Conservation (phyloP, 139 green algal genomes). For the Astrephomene gubernaculifera region DNA sequence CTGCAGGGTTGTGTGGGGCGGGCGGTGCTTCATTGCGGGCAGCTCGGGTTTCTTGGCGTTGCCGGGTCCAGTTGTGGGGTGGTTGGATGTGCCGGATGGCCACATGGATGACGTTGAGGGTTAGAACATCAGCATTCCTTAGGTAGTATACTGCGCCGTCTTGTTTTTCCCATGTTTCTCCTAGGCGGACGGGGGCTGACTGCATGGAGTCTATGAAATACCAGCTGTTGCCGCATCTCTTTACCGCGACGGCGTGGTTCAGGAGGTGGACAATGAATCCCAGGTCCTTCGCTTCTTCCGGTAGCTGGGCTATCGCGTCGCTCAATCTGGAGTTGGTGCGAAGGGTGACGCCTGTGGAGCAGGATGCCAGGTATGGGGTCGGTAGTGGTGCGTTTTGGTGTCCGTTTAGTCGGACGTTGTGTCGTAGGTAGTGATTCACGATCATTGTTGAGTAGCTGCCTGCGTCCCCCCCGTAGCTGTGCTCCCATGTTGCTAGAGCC, state of each 20-base stretch:
- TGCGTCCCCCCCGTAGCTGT: neutral
- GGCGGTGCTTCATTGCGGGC: too few species aligned
- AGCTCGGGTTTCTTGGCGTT: neutral
- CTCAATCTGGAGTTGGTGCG: neutral
- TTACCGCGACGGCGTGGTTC: neutral
- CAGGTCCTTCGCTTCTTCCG: neutral
- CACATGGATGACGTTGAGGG: neutral
- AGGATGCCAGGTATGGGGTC: neutral
- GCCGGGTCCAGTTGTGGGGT: neutral
- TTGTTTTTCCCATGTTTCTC: neutral
- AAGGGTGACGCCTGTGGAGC: neutral
- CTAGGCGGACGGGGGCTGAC: neutral
- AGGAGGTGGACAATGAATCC: neutral
- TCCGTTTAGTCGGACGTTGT: neutral
- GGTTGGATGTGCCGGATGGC: neutral
- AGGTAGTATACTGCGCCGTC: neutral
- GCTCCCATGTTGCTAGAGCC: neutral
- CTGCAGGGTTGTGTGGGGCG: too few species aligned
- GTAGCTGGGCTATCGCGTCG: neutral
- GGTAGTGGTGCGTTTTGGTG: neutral
- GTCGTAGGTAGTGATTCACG: neutral
- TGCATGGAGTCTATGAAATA: neutral
- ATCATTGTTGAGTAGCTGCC: neutral
- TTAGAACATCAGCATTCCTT: neutral
- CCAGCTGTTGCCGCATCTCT: neutral